Base-by-base conservation (phyloP, 495 filamentous ascomycete species). In the Neurospora sp. region DNA sequence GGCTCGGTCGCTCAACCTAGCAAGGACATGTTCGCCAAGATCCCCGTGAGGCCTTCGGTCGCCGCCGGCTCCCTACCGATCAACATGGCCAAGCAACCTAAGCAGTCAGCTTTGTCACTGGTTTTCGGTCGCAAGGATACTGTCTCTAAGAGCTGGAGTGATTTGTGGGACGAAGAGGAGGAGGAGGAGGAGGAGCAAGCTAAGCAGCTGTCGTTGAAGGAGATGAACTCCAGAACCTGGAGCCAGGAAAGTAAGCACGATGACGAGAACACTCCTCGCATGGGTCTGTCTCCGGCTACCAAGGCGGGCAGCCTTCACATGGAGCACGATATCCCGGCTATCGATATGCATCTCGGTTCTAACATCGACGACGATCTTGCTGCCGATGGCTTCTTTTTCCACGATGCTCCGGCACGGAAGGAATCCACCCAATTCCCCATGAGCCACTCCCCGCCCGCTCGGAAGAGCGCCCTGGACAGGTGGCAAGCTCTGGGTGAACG, bases 81-180 rank as follows among this genome's bases (percentile, higher is more conserved):
- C 74, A 89, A 86, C 76, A 86, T 89, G 85, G 86, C 89, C 53
- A 87, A 87, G 75, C 81, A 81, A 5, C 89, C 88, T 72, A 86
- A 85, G 42, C 82, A 89, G 69, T 87, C 90, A 4, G 88, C 89
- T 38, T 87, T 96, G 84, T 89, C 92, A 4, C 86, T 90, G 74
- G 87, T 95, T 27, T 95, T 96, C 78, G 92, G 92, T 37, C 90
- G 91, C 78, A 87, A 87, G 74, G 88, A 91, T 4, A 83, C 87
- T 22, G 91, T 94, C 12, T 96, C 94, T 38, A 97, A 98, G 89
- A 98, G 94, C 86, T 98, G 94, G 94, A 96, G 93, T 76, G 94
- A 98, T 82, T 86, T 98, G 75, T 98, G 92, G 90, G 94, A 97
- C 71, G 94, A 97, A 80, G 94, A 97, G 70, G 87, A 86, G 38